phyloP scores from a whole-genome alignment of 2,329 filamentous ascomycete species.

The Colletotrichum sp. region DNA sequence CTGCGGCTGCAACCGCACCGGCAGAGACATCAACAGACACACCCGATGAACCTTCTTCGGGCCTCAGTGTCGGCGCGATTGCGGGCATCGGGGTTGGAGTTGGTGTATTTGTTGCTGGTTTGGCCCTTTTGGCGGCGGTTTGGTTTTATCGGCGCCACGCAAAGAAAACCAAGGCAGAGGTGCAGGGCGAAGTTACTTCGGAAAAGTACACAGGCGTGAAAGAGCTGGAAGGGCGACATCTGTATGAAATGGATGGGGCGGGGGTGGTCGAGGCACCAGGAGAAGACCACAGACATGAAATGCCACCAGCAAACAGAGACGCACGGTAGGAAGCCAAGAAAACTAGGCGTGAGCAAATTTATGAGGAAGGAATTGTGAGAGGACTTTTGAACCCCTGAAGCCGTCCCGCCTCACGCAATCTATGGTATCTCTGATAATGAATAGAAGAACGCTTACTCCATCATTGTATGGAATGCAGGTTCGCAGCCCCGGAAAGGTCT shows the following conservation, averaged over 20 bases:
- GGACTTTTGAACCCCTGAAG: not conserved
- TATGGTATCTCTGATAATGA: constrained; percentile 15
- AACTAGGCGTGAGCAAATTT: not conserved
- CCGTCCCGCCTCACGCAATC: not conserved
- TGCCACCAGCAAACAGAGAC: not conserved
- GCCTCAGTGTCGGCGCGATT: not conserved
- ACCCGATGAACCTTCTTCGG: not conserved
- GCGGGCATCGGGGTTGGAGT: not conserved
- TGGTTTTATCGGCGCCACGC: not conserved
- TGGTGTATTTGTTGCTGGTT: not conserved
- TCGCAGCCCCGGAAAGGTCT: not conserved
- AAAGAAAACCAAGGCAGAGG: not conserved
- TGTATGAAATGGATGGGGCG: not conserved
- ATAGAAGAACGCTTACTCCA: constrained; percentile 9
- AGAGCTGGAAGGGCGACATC: not conserved
- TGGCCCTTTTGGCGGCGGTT: not conserved
- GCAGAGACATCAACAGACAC: not conserved
- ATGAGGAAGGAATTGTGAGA: not conserved
- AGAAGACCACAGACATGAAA: not conserved
- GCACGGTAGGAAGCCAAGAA: not conserved
- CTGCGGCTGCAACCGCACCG: not conserved
- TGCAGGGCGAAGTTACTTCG: not conserved
- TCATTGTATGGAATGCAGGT: not conserved
- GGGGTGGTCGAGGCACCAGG: not conserved
- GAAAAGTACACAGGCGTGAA: not conserved